Evolutionary conservation across 2,329 filamentous ascomycete species (phyloP), one percentile per base, ranked within the genome.

Genomic region (Verticillium longisporum): DNA sequence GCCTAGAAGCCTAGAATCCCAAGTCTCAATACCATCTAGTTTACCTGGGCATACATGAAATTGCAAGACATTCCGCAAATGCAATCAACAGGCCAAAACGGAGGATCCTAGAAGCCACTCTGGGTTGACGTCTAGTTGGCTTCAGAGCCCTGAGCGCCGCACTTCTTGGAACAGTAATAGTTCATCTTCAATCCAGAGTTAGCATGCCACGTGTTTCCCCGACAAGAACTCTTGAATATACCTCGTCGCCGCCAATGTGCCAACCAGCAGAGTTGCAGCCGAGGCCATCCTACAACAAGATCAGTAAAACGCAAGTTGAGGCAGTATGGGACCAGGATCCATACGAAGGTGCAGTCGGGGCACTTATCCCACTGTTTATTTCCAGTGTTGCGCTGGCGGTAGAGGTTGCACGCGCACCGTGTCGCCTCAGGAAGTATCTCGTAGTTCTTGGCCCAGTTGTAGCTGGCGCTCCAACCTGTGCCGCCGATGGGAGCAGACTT

Each of bases 321-420:
- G 7, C 7, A 9, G 15, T 15, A 45, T 45, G 6, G 6, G n/a
- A n/a, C 4, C 26, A 31, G 26, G n/a, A 6, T 9, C 5, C 38
- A 18, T 45, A 45, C 61, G 13, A 61, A 64, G 1, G 34, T 54
- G 55, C 65, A 65, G 55, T 65, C 65, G 5, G 63, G 61, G 56
- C 65, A 66, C n/a, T 57, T 57, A n/a, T 65, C 65, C 64, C 63
- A 65, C 7, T 62, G 61, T 10, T 65, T 64, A 60, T 62, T 61
- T 32, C 64, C 64, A 4, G 64, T 65, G 64, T 64, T 64, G 45
- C 64, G 64, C 37, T 32, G 37, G 55, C 34, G 62, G 58, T 65
- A 65, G 4, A 54, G 13, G 55, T 33, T 31, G 54, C 64, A 65
- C 6, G 64, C 64, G 54, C 64, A 65, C 38, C 57, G 26, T 13